A percentile compares a stretch with the other conserved stretches of the same genome.
Conservation (phyloP, 495 filamentous ascomycete species). For the Apiosordaria backusii region DNA sequence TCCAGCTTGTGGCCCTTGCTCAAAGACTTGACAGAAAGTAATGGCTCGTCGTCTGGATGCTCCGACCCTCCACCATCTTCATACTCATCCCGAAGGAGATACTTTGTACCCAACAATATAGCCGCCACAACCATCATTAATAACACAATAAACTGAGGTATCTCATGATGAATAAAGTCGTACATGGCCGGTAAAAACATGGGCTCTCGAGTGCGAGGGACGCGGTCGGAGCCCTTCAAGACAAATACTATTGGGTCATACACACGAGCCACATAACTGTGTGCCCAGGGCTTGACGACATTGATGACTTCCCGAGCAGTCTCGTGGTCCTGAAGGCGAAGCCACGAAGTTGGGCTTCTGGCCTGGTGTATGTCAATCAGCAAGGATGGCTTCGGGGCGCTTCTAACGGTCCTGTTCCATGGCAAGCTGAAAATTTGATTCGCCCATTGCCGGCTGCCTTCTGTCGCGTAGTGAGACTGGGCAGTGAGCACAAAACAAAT, state of each 20-base stretch:
- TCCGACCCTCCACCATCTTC: constrained; percentile 29
- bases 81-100: constrained; percentile 56
- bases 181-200: constrained; percentile 51
- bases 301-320: constrained; percentile 68
- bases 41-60: constrained; percentile 44
- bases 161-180: constrained; percentile 55
- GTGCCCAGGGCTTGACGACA: constrained; percentile 60
- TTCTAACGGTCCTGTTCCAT: constrained; percentile 21
- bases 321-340: constrained; percentile 68
- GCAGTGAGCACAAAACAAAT: constrained; percentile 58
- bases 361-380: constrained; percentile 60
- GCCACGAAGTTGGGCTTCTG: constrained; percentile 65
- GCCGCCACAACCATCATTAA: constrained; percentile 53
- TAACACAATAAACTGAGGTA: constrained; percentile 52
- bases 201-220: constrained; percentile 37
- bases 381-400: constrained; percentile 37
- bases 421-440: constrained; percentile 36
- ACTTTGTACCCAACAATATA: constrained; percentile 62
- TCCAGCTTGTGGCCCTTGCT: constrained; percentile 59
- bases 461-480: constrained; percentile 63
- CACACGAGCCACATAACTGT: constrained; percentile 64
- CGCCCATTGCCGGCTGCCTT: constrained; percentile 43
- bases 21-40: constrained; percentile 58
- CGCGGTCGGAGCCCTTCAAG: constrained; percentile 59
- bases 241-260: constrained; percentile 67